A percentile compares a stretch with the other conserved stretches of the same genome.
Conservation (phyloP, 495 filamentous ascomycete species). For the Talaromyces proteolyticus region DNA sequence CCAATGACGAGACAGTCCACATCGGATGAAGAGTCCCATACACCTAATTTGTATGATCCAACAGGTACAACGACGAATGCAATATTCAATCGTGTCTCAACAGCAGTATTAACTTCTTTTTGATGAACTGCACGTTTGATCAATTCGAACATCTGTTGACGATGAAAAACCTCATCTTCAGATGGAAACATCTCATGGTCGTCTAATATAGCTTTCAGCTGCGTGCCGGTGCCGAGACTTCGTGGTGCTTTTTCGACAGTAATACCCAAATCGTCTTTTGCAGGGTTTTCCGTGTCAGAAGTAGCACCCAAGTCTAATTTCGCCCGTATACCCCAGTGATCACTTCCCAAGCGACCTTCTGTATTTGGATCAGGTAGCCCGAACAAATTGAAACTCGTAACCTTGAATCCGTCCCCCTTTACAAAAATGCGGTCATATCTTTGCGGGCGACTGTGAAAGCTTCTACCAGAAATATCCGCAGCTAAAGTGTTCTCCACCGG, state of each 20-base stretch:
- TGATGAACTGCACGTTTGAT: constrained; percentile 1
- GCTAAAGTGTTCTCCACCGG: constrained; percentile 44
- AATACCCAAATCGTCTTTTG: not conserved
- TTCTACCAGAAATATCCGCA: constrained; percentile 28
- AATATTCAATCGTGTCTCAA: constrained; percentile 11
- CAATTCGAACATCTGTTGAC: constrained; percentile 3
- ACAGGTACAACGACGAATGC: constrained; percentile 45
- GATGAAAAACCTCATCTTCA: constrained; percentile 1
- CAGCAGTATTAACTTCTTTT: not conserved
- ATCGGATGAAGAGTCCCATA: constrained; percentile 49
- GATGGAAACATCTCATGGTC: constrained; percentile 1
- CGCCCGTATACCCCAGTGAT: constrained; percentile 51
- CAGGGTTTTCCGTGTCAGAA: not conserved
- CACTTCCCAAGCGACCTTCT: constrained; percentile 34
- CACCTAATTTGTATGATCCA: constrained; percentile 54
- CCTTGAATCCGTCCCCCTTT: constrained; percentile 14
- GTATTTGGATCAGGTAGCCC: constrained; percentile 25
- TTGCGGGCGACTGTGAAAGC: constrained; percentile 44
- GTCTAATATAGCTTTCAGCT: not conserved
- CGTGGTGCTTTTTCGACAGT: not conserved
- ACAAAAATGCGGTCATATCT: constrained; percentile 50
- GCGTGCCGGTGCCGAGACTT: not conserved
- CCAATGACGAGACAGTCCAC: constrained; percentile 55
- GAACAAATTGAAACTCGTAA: constrained; percentile 40
- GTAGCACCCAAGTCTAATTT: constrained; percentile 17